Evolutionary conservation across 2,329 filamentous ascomycete genomes (phyloP), one percentile per base, ranked within the genome.

Genomic region (Cercospora zeina): DNA sequence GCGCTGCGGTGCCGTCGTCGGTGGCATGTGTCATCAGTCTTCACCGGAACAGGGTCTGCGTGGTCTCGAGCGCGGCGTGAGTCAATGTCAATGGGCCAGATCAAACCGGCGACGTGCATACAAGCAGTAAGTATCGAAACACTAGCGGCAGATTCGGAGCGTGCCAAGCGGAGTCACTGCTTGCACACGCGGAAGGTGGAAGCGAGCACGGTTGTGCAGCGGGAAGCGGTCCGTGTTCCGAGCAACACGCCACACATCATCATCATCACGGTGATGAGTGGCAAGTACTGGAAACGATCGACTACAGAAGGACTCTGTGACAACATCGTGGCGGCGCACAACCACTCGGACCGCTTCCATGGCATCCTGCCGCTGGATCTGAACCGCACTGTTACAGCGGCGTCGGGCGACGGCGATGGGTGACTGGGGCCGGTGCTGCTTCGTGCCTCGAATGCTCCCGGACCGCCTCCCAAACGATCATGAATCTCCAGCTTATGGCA

Each of bases 91-190:
- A 19, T 21, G 24, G 24, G 11, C 49, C 16, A 16, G 27, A 53
- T 33, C 49, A 53, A 53, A 53, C 33, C 21, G 49, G 49, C 49
- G 49, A 34, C 49, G 49, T 34, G 49, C 49, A 53, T 53, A 53
- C 49, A 53, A 53, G 49, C 49, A 53, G 34, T 34, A 53, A 19
- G n/a, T 53, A 16, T 19, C 27, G 49, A 53, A 53, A 31, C 49
- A 30, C 49, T 34, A 53, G 49, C 27, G 49, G 27, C 49, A 19
- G 14, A 33, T 53, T 11, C 5, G 30, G 49, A 53, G 27, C 31
- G 5, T 53, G 49, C 49, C 49, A 53, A 53, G 49, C 49, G 49
- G 27, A 34, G 19, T 31, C n/a, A 34, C 19, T 19, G 27, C n/a
- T 13, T 34, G 49, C 8, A 19, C 30, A 31, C 49, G 42, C 42